phyloP scores from a whole-genome alignment of 2,329 filamentous ascomycete genomes.

The Plectosphaerella cucumerina region DNA sequence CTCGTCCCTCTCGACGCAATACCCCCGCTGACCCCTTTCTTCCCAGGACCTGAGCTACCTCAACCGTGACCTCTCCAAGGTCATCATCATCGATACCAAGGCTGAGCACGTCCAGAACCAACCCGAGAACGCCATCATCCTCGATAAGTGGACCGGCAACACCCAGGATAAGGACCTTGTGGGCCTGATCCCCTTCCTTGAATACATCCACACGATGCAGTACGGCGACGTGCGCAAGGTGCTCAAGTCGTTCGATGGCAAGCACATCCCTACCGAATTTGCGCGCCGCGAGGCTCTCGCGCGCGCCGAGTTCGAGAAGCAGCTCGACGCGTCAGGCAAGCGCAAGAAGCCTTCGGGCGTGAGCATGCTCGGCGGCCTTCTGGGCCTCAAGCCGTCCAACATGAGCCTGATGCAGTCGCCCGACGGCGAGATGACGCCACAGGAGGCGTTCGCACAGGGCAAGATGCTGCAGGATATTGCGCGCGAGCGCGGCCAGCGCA shows the following conservation, averaged over 20 bases:
- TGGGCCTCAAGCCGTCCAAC: constrained; percentile 72
- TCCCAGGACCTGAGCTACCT: constrained; percentile 92
- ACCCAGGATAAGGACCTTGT: constrained; percentile 82
- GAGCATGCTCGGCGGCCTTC: constrained; percentile 62
- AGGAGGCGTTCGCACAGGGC: constrained; percentile 79
- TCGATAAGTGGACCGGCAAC: constrained; percentile 87
- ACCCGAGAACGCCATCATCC: constrained; percentile 92
- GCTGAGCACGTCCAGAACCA: constrained; percentile 78
- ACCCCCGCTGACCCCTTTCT: constrained; percentile 10
- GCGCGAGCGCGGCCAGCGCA: constrained; percentile 82
- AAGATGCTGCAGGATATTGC: constrained; percentile 98
- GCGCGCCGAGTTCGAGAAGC: constrained; percentile 78
- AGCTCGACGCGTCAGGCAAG: constrained; percentile 66
- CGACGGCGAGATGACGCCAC: constrained; percentile 66
- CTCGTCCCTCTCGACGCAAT: neutral
- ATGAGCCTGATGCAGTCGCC: constrained; percentile 56
- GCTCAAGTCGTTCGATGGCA: constrained; percentile 83
- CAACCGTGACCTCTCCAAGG: constrained; percentile 92
- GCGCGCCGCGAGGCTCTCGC: constrained; percentile 81
- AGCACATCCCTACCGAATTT: constrained; percentile 86
- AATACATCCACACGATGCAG: constrained; percentile 94
- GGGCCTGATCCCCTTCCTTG: constrained; percentile 88
- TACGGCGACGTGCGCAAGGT: constrained; percentile 82
- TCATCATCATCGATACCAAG: constrained; percentile 90
- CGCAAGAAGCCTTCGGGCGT: constrained; percentile 52